Evolutionary conservation across 2,329 filamentous ascomycete genomes (phyloP).

Genomic region (Exutisphaerella laricina): DNA sequence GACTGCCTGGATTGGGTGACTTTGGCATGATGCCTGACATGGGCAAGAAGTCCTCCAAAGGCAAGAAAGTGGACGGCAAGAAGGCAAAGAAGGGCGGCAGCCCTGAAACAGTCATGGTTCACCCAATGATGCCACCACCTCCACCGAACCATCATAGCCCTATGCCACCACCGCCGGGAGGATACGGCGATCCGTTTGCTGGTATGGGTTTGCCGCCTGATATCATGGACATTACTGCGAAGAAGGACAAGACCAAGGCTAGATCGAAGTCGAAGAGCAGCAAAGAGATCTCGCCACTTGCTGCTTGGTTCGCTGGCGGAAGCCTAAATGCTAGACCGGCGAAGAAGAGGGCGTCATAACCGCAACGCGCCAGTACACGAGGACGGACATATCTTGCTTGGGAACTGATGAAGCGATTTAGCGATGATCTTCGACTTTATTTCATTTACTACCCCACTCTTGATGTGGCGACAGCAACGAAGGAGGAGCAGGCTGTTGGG

Average conservation of each 20-base stretch:
- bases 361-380: background rate
- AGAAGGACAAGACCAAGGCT: conserved; percentile 12
- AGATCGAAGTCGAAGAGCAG: conserved; percentile 21
- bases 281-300: conserved; percentile 24
- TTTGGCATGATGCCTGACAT: conserved; percentile 14
- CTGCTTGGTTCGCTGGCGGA: conserved; percentile 29
- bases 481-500: no score
- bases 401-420: background rate
- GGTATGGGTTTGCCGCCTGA: conserved; percentile 11
- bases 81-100: background rate
- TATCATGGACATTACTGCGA: background rate
- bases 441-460: no score
- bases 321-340: conserved; percentile 14
- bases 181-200: conserved; percentile 17
- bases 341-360: conserved; percentile 9
- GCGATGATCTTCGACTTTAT: background rate
- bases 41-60: conserved; percentile 11
- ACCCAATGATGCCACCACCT: conserved; percentile 10
- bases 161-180: conserved; percentile 17
- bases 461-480: no score
- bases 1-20: conserved; percentile 6
- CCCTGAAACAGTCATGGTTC: conserved; percentile 1
- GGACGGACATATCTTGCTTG: background rate
- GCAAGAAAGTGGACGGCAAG: conserved; percentile 15
- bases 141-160: conserved; percentile 7